Base-by-base conservation (phyloP, 108 stramenopile genomes). In the Cyclotella choctawhatcheeana region DNA sequence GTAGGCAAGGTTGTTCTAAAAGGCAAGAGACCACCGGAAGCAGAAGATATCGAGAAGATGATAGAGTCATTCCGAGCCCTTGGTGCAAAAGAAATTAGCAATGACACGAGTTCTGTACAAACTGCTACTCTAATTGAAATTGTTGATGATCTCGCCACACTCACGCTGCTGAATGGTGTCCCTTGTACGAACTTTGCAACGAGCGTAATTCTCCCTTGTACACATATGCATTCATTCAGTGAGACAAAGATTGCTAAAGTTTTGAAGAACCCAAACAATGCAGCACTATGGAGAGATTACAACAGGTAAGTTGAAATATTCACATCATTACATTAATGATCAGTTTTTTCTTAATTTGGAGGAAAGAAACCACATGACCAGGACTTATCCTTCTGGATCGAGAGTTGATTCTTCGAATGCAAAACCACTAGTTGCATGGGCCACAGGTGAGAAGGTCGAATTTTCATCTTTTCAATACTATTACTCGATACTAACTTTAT, bases 371-470 rank as follows among this genome's bases (percentile, higher is more conserved):
- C 91, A 92, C 74, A 82, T 96, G 86, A 86, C 81, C 5, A 76
- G 97, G 35, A 95, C 89, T 0, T 98, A 97, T 79, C 97, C 97
- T 6, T 82, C 90, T 52, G 95, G 93, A 13, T 27, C 61, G 33
- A 72, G 93, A 25, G 78, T 97, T 5, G 94, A 97, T 68, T 96
- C 95, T 3, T 92, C 90, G 45, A 98, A 98, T 76, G 97, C 91
- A 75, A 91, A 92, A 83, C 98, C 98, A 27, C 58, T 90, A 17
- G 45, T 94, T 26, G 82, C 88, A n/a, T 98, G 97, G 97, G 51
- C 80, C 26, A 12, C 37, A 40, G 37, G 37, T 40, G 37, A 40
- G 37, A 40, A n/a, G n/a, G n/a, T n/a, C n/a, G n/a, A n/a, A n/a
- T n/a, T n/a, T n/a, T n/a, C n/a, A n/a, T n/a, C n/a, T n/a, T n/a